Evolutionary conservation across 441 rosid genomes (phyloP), one percentile per base, ranked within the genome.

Genomic region (Monsonia emarginata): DNA sequence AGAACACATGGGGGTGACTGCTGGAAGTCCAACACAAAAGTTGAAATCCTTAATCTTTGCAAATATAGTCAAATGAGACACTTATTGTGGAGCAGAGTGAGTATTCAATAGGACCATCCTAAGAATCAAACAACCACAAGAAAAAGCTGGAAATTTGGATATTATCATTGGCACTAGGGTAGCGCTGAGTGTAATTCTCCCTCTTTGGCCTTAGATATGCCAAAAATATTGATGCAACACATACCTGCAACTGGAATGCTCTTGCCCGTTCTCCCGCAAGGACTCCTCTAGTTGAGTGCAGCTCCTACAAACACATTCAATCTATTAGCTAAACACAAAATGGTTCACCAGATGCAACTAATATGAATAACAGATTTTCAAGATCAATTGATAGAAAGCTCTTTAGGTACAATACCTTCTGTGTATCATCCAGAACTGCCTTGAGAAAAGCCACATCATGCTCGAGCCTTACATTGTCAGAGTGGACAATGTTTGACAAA

Each of bases 361-460:
- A 36, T 36, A 36, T 36, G 56, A 48, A 48, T 56, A 0, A 24
- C 60, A 0, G 16, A 56, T 56, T 56, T 24, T 4, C 60, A 56
- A 24, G 60, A 56, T 25, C n/a, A 24, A 24, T 10, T 56, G 6
- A 56, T 56, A 25, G 5, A 24, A 24, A 56, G 60, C 11, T 52
- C 22, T 19, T 19, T 6, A 13, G 14, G 34, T 32, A 25, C 7
- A 5, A 3, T 78, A 94, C 97, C 97, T 94, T 94, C 67, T 91
- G 97, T 10, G 96, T 89, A 67, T 94, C 99, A 38, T 91, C 97
- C 69, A 94, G 72, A 69, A 94, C 88, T 9, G 99, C 97, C 88
- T 88, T 91, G 2, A 94, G 88, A 75, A 91, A 94, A 65, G 99
- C 99, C 34, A 91, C 89, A 19, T 91, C 99, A 70, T 94, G 99